Base-by-base conservation (phyloP, 345 rosid species). In the Gossypium anomalum region DNA sequence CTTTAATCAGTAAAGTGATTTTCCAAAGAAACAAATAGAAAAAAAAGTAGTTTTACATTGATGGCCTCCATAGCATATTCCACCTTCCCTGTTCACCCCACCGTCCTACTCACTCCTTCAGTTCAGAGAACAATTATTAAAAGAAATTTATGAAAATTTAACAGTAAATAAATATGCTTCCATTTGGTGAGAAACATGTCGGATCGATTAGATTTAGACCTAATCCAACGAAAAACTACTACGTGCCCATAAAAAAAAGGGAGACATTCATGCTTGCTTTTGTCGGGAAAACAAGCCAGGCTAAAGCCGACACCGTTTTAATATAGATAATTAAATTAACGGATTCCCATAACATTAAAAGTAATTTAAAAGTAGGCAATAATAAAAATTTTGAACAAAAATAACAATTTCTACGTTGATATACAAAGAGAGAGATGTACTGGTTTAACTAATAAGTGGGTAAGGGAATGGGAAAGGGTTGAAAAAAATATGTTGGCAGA, bases 21-120 rank as follows among this genome's bases (percentile, higher is more conserved):
- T 34, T 4, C 55, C 55, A 14, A 51, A 51, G 12, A 57, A 29
- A 13, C 43, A 34, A 47, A 15, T 12, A 10, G 5, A 29, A 5
- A 17, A 4, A 34, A 4, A 34, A 17, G 71, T 34, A 34, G 19
- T 71, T 2, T 16, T 78, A 94, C 98, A 93, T 92, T 94, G 84
- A 94, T 92, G 74, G 98, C 97, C 84, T 94, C 98, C 78, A 94
- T 92, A 41, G 98, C 98, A 82, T 94, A 94, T 77, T 94, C 98
- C 10, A 94, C 98, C 98, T 79, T 17, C 97, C 98, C 83, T 92
- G 87, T 94, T 94, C 47, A 92, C 98, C 77, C 98, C 98, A 82
- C 98, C 85, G 77, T 92, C 98, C 79, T 94, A 94, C 92, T 94
- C 98, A 14, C 96, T 92, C 92, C 98, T 29, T 29, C 38, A 29